These are phyloP conservation scores for Phlebopus sp. DNA, from an alignment of 1,284 basidiomycete species.

Conservation along the genomic window DNA sequence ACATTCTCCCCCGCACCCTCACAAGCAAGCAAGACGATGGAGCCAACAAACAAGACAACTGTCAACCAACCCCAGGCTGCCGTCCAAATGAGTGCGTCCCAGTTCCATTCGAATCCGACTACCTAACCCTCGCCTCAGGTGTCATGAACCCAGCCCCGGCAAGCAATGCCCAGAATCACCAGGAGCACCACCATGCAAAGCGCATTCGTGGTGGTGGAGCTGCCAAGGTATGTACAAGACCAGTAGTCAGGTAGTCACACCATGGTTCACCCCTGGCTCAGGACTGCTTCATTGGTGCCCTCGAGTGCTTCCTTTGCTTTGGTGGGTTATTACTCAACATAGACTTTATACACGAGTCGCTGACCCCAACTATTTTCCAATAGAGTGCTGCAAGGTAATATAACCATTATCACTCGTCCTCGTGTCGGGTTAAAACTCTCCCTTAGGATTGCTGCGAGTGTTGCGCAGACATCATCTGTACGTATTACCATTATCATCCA, in stretches of 20 bases:
- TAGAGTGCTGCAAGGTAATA: slow-evolving; percentile 34
- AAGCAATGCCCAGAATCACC: slow-evolving; percentile 30
- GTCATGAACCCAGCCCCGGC: slow-evolving; percentile 39
- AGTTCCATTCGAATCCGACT: background rate
- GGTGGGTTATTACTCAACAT: slow-evolving; percentile 33
- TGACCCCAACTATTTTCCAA: slow-evolving; percentile 4
- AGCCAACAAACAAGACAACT: slow-evolving; percentile 37
- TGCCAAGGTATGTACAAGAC: slow-evolving; percentile 34
- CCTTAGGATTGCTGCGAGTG: slow-evolving; percentile 31
- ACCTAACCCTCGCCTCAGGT: slow-evolving; percentile 20
- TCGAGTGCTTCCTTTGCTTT: slow-evolving; percentile 54
- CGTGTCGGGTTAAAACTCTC: slow-evolving; percentile 1
- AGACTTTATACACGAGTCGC: background rate
- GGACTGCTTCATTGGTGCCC: slow-evolving; percentile 49
- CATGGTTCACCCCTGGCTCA: slow-evolving; percentile 15
- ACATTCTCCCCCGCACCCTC: slow-evolving; percentile 14
- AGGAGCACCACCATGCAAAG: slow-evolving; percentile 40
- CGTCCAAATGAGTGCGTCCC: slow-evolving; percentile 45
- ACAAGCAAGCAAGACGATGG: slow-evolving; percentile 30
- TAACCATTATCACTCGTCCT: background rate
- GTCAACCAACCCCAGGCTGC: slow-evolving; percentile 45
- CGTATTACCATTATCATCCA: slow-evolving; percentile 4
- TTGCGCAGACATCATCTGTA: slow-evolving; percentile 29
- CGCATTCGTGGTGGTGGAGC: slow-evolving; percentile 52
- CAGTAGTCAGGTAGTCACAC: background rate